Evolutionary conservation across 768 basidiomycete genomes (phyloP), one percentile per base, ranked within the genome.

Genomic region (Cubamyces lactineus): DNA sequence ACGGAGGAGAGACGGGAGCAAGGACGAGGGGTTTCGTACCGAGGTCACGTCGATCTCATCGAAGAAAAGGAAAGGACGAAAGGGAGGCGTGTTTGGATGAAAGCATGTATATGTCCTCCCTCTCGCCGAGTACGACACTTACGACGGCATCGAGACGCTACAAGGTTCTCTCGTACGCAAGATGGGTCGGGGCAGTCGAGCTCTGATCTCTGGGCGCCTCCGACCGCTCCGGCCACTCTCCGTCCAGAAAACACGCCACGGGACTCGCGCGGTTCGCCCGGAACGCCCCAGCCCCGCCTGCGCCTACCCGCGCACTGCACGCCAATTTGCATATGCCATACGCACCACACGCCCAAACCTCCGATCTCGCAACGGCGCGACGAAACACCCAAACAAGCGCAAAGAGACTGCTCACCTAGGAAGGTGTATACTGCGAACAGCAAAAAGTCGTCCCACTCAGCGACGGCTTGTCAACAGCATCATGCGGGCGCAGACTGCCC

Each of bases 351-450:
- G 53, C 53, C 43, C 60, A 55, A 17, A 38, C 17, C 39, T 49
- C 46, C 56, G 46, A 41, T 23, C 42, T 43, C 42, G 13, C n/a
- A 23, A 38, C 56, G 39, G 50, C 48, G 15, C 28, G 45, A 19
- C 26, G 26, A 8, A 13, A 34, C 40, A 9, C 28, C 45, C 42
- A 21, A 28, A 17, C 43, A 34, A 56, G 34, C 26, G 28, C 26
- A 17, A 30, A 41, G 5, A n/a, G 48, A 43, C 17, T n/a, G 53
- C 67, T 64, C 57, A 68, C 67, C 67, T 42, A 69, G 63, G 38
- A 69, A 69, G 17, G 68, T 69, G 53, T 70, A 70, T 53, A 70
- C 69, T 70, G 63, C 58, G 63, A 26, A 59, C 53, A 59, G 38
- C 24, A 30, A 59, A 23, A 23, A 19, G 56, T 50, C 23, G 45